Conservation (phyloP, 2,329 filamentous ascomycete genomes). For the Venturia asperata region DNA sequence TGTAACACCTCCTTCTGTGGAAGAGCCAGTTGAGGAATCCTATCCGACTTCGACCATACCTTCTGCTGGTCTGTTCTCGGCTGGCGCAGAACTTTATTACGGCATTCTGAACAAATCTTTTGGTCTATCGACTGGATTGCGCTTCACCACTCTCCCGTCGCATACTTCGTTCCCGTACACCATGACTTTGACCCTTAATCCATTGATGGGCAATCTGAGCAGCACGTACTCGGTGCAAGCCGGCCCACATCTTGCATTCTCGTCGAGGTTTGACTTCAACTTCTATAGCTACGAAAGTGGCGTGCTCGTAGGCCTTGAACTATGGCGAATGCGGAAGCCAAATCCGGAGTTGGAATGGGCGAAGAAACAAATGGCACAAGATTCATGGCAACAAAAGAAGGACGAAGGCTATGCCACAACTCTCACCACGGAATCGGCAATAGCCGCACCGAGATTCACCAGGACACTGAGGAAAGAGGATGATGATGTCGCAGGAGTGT, state of each 20-base stretch:
- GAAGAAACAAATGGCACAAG: conserved; percentile 35
- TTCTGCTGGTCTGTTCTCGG: conserved; percentile 64
- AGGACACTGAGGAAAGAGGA: conserved; percentile 33
- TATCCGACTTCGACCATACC: conserved; percentile 26
- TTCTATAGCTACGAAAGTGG: conserved; percentile 97
- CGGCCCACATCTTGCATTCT: conserved; percentile 72
- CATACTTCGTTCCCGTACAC: conserved; percentile 85
- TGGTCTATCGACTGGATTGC: conserved; percentile 77
- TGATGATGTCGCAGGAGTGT: conserved; percentile 70
- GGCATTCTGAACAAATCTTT: conserved; percentile 90
- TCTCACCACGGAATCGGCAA: not conserved
- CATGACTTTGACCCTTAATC: conserved; percentile 86
- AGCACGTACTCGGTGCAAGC: conserved; percentile 89
- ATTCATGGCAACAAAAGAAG: not conserved
- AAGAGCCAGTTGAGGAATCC: conserved; percentile 1
- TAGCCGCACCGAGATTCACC: not conserved
- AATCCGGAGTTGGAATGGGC: conserved; percentile 32
- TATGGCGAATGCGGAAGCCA: conserved; percentile 61
- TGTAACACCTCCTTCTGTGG: conserved; percentile 22
- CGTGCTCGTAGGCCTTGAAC: conserved; percentile 82
- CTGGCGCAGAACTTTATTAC: conserved; percentile 91
- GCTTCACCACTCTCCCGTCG: conserved; percentile 79
- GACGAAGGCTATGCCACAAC: not conserved
- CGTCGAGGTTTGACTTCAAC: conserved; percentile 92
- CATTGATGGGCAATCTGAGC: conserved; percentile 86